These are phyloP conservation scores for Globisporangium solare DNA, from an alignment of 352 stramenopile genomes.

Conservation along the genomic window DNA sequence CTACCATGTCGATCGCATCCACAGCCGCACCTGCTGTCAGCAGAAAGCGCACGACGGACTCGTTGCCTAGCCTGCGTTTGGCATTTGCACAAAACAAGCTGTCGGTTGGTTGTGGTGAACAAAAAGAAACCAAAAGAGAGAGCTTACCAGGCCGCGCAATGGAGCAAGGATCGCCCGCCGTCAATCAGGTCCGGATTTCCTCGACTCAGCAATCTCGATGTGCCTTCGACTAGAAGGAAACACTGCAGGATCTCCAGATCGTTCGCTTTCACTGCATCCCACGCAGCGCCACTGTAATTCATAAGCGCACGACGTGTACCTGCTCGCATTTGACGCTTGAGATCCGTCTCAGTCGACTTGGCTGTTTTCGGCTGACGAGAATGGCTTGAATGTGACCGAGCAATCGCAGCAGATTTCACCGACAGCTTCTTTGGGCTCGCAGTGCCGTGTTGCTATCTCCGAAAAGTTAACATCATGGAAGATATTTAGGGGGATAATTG, in stretches of 20 bases:
- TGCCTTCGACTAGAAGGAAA: constrained; percentile 63
- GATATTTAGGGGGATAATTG: too few relatives aligned
- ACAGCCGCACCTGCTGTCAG: constrained; percentile 39
- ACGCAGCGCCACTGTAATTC: constrained; percentile 44
- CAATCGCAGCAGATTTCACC: too few relatives aligned
- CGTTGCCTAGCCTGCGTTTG: constrained; percentile 26
- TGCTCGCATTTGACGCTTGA: constrained; percentile 36
- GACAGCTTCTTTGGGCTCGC: too few relatives aligned
- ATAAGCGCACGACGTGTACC: constrained; percentile 55
- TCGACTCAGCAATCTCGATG: constrained; percentile 30
- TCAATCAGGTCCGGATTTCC: constrained; percentile 40
- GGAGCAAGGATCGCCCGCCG: constrained; percentile 55
- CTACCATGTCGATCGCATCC: constrained; percentile 45
- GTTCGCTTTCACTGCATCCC: constrained; percentile 41
- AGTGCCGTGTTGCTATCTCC: too few relatives aligned
- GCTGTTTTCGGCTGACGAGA: not conserved
- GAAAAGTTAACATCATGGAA: too few relatives aligned
- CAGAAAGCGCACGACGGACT: constrained; percentile 31
- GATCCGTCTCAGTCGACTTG: constrained; percentile 7
- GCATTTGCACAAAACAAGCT: too few relatives aligned
- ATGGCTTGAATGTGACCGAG: not conserved
- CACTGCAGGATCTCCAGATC: constrained; percentile 48
- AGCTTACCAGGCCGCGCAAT: constrained; percentile 61
- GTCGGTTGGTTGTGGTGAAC: too few relatives aligned
- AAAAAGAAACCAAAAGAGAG: too few relatives aligned